Percentiles rank a stretch among this genome's conserved stretches.
Evolutionary conservation across 768 basidiomycete genomes (phyloP).

Genomic region (Gelatoporia subvermispora): DNA sequence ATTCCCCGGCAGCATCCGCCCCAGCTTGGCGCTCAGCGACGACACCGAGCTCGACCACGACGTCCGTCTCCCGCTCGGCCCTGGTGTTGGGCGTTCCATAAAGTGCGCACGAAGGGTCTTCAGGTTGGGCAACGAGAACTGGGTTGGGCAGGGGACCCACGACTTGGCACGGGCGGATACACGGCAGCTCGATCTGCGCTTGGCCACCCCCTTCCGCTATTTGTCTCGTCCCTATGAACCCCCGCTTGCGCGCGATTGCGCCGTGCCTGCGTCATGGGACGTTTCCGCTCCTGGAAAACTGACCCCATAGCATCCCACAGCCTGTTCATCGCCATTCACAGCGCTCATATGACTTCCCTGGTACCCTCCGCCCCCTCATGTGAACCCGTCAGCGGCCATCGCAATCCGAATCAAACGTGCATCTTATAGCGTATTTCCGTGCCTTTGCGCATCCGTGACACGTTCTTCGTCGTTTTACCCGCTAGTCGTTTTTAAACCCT

Average conservation of each 20-base stretch:
- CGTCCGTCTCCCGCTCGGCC: constrained; percentile 6
- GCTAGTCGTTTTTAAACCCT: too few relatives aligned
- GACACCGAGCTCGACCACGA: constrained; percentile 7
- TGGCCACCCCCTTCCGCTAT: constrained; percentile 6
- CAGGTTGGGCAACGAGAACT: constrained; percentile 6
- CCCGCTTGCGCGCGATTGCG: constrained; percentile 14
- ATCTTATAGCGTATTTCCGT: neutral
- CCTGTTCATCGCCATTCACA: neutral
- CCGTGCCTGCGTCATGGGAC: constrained; percentile 15
- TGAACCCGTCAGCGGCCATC: neutral
- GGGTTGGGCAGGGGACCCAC: neutral
- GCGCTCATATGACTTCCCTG: neutral
- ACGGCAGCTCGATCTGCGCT: constrained; percentile 1
- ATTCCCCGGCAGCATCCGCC: constrained; percentile 5
- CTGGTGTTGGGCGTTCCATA: constrained; percentile 6
- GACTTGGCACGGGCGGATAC: neutral
- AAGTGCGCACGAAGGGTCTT: constrained; percentile 5
- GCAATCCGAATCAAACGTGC: neutral
- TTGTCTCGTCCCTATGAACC: constrained; percentile 6
- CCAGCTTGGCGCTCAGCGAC: constrained; percentile 12
- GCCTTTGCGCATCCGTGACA: neutral
- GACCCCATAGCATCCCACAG: neutral
- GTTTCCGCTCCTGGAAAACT: neutral
- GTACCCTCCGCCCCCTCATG: neutral
- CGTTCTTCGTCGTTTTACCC: too few relatives aligned